These are phyloP conservation scores for Phytophthora uliginosa DNA, from an alignment of 352 stramenopile species.

Conservation along the genomic window DNA sequence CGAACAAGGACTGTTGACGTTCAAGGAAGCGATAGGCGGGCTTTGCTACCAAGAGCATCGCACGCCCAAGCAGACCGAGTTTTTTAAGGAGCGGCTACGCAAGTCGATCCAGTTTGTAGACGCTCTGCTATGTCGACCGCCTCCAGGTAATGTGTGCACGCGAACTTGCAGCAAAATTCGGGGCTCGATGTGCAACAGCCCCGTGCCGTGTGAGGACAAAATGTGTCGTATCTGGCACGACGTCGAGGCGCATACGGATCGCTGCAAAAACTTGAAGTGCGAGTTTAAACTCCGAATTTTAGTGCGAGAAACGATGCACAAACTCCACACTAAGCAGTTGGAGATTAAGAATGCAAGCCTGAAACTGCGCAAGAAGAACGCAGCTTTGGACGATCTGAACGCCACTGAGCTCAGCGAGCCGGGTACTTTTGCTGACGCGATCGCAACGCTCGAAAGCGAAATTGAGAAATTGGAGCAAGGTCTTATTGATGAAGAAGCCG, in stretches of 20 bases:
- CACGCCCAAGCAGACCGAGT: slow-evolving; percentile 55
- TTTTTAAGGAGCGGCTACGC: slow-evolving; percentile 75
- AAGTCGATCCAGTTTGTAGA: slow-evolving; percentile 81
- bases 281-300: slow-evolving; percentile 81
- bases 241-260: slow-evolving; percentile 75
- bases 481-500: slow-evolving; percentile 56
- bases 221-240: slow-evolving; percentile 83
- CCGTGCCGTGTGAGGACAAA: slow-evolving; percentile 65
- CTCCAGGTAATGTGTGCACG: slow-evolving; percentile 54
- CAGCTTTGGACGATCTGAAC: slow-evolving; percentile 44
- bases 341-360: slow-evolving; percentile 44
- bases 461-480: slow-evolving; percentile 73
- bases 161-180: slow-evolving; percentile 66
- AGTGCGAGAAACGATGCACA: slow-evolving; percentile 81
- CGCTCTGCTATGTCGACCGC: slow-evolving; percentile 68
- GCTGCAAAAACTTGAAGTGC: slow-evolving; percentile 68
- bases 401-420: slow-evolving; percentile 39
- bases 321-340: slow-evolving; percentile 63
- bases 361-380: slow-evolving; percentile 50
- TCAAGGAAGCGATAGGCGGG: slow-evolving; percentile 71
- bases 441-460: slow-evolving; percentile 52
- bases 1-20: slow-evolving; percentile 54
- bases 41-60: slow-evolving; percentile 71
- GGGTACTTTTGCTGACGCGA: slow-evolving; percentile 34
- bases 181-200: slow-evolving; percentile 68